These are phyloP conservation scores for Zarea fungicola DNA, from an alignment of 2,329 filamentous ascomycete genomes.

Conservation along the genomic window DNA sequence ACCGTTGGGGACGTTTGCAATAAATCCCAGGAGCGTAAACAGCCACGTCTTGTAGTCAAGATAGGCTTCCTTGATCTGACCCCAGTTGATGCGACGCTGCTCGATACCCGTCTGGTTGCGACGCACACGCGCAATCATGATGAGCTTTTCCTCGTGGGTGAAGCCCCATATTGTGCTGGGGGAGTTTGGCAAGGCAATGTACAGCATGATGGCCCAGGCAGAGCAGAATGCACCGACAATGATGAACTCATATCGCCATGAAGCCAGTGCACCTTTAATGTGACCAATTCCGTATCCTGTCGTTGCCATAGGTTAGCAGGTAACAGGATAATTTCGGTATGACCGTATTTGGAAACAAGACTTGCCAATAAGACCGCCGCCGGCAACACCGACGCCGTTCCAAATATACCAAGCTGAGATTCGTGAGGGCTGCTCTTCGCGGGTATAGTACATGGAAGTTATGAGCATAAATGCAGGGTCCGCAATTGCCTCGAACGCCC, in stretches of 20 bases:
- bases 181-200: conserved; percentile 51
- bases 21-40: conserved; percentile 48
- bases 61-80: conserved; percentile 52
- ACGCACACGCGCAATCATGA: conserved; percentile 50
- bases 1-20: conserved; percentile 52
- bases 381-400: conserved; percentile 54
- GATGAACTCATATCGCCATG: conserved; percentile 65
- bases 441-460: conserved; percentile 61
- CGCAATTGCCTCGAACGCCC: conserved; percentile 56
- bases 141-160: conserved; percentile 43
- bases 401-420: conserved; percentile 56
- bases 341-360: background rate
- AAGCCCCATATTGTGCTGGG: conserved; percentile 50
- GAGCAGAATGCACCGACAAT: conserved; percentile 56
- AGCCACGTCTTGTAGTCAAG: conserved; percentile 55
- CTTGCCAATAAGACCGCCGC: conserved; percentile 43
- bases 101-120: conserved; percentile 56
- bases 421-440: conserved; percentile 55
- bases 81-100: conserved; percentile 49
- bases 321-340: background rate
- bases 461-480: conserved; percentile 54
- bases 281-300: conserved; percentile 54
- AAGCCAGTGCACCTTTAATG: conserved; percentile 49
- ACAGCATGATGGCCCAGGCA: conserved; percentile 54
- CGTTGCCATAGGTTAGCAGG: background rate